Percentiles rank a stretch among this genome's conserved stretches.
phyloP scores from a whole-genome alignment of 768 basidiomycete species.

The Hericium erinaceus region DNA sequence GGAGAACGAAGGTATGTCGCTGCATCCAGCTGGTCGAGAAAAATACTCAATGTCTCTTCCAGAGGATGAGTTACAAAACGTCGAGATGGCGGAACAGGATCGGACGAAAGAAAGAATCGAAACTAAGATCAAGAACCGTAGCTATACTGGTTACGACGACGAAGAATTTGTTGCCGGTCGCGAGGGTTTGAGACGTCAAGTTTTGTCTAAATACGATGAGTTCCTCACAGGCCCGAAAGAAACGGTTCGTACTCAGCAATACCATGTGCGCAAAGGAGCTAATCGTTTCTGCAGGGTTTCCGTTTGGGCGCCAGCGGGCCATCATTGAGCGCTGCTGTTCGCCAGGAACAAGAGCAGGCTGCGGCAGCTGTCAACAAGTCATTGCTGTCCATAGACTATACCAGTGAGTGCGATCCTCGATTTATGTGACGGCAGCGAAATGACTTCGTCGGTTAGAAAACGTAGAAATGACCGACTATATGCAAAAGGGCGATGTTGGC shows the following conservation, averaged over 20 bases:
- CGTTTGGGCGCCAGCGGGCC: constrained; percentile 60
- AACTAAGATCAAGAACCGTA: constrained; percentile 77
- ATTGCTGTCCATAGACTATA: constrained; percentile 79
- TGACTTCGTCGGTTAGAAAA: constrained; percentile 50
- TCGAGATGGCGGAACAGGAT: constrained; percentile 89
- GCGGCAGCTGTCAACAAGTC: constrained; percentile 70
- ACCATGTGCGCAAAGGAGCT: not conserved
- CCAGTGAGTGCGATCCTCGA: constrained; percentile 47
- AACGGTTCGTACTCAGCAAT: constrained; percentile 36
- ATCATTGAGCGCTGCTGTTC: constrained; percentile 28
- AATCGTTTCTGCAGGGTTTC: constrained; percentile 57
- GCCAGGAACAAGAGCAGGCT: constrained; percentile 36
- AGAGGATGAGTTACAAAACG: constrained; percentile 98
- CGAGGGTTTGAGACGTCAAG: constrained; percentile 70
- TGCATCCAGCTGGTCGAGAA: not conserved
- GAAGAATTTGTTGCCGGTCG: constrained; percentile 78
- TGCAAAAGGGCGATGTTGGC: constrained; percentile 83
- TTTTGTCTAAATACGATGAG: constrained; percentile 92
- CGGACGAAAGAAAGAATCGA: constrained; percentile 70
- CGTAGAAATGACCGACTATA: constrained; percentile 75
- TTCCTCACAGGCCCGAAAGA: constrained; percentile 69
- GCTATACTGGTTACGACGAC: constrained; percentile 95
- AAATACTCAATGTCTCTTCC: constrained; percentile 4
- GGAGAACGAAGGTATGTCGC: constrained; percentile 75
- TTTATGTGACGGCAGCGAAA: not conserved